Conservation (phyloP, 23 red algal species). For the Cyanidiococcus yangmingshanensis region DNA sequence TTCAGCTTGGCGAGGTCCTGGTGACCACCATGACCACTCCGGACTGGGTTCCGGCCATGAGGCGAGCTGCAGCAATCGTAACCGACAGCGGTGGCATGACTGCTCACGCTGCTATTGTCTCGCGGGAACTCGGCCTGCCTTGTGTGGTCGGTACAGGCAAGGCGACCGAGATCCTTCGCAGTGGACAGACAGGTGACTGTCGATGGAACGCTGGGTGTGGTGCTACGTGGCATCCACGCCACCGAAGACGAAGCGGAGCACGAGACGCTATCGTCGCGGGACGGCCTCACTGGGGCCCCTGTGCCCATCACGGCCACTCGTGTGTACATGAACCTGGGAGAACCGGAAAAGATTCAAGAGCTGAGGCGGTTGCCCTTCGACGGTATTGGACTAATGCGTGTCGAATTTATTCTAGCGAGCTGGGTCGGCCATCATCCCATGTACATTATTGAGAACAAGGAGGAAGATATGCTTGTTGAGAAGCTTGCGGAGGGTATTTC, state of each 20-base stretch:
- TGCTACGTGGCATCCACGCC: neutral
- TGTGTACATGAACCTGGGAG: constrained; percentile 30
- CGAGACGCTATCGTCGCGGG: neutral
- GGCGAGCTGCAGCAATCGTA: constrained; percentile 24
- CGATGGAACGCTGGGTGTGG: constrained; percentile 22
- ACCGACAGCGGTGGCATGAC: constrained; percentile 29
- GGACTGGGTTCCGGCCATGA: constrained; percentile 33
- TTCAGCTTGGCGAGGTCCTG: constrained; percentile 22
- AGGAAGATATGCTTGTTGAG: constrained; percentile 28
- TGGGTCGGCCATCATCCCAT: constrained; percentile 30
- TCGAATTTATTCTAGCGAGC: constrained; percentile 29
- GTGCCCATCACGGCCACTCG: constrained; percentile 6
- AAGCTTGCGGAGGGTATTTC: constrained; percentile 28
- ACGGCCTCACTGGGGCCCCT: neutral
- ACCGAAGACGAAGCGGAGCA: neutral
- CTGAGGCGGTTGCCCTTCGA: constrained; percentile 17
- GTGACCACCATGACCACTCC: constrained; percentile 27
- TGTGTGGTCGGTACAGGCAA: constrained; percentile 34
- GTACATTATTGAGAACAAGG: constrained; percentile 5
- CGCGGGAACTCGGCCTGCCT: constrained; percentile 26
- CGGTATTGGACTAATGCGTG: constrained; percentile 27
- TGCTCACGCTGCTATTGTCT: constrained; percentile 30
- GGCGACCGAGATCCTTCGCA: constrained; percentile 23
- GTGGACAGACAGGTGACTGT: constrained; percentile 25
- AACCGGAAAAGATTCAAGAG: constrained; percentile 17